Evolutionary conservation across 2,329 filamentous ascomycete species (phyloP).

Genomic region (Xylaria multiplex): DNA sequence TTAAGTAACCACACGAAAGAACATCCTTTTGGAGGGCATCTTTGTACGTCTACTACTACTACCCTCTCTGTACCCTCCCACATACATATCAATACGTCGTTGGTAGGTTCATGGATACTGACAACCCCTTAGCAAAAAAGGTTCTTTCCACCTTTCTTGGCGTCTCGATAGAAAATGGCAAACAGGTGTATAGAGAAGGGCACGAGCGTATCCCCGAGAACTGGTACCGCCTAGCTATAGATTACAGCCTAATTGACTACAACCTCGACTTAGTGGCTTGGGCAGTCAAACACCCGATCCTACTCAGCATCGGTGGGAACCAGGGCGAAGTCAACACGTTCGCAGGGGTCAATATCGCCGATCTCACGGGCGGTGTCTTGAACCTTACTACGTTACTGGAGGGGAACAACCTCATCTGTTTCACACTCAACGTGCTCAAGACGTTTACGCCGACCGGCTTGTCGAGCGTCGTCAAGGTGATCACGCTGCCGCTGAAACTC

Average conservation of each 20-base stretch:
- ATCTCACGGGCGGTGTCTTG: constrained; percentile 58
- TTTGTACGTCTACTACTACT: constrained; percentile 45
- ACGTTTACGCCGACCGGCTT: constrained; percentile 56
- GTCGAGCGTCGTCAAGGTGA: constrained; percentile 50
- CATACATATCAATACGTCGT: too few relatives aligned
- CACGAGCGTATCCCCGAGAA: constrained; percentile 63
- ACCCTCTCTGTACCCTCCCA: not conserved
- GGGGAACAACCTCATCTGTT: constrained; percentile 58
- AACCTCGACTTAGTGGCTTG: constrained; percentile 53
- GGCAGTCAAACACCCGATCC: constrained; percentile 54
- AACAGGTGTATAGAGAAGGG: constrained; percentile 57
- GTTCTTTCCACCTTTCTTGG: constrained; percentile 59
- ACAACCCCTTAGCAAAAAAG: constrained; percentile 48
- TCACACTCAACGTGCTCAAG: constrained; percentile 54
- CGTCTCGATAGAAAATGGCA: constrained; percentile 54
- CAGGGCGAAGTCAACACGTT: constrained; percentile 62
- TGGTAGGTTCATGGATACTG: not conserved
- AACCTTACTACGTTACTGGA: constrained; percentile 55
- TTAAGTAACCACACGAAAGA: constrained; percentile 57
- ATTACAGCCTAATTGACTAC: constrained; percentile 58
- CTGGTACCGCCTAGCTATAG: constrained; percentile 58
- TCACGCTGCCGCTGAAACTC: constrained; percentile 48
- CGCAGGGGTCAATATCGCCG: constrained; percentile 55
- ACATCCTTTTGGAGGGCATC: constrained; percentile 49
- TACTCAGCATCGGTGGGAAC: constrained; percentile 63